Evolutionary conservation across 2,329 filamentous ascomycete genomes (phyloP).

Genomic region (Sclerotinia trifoliorum): DNA sequence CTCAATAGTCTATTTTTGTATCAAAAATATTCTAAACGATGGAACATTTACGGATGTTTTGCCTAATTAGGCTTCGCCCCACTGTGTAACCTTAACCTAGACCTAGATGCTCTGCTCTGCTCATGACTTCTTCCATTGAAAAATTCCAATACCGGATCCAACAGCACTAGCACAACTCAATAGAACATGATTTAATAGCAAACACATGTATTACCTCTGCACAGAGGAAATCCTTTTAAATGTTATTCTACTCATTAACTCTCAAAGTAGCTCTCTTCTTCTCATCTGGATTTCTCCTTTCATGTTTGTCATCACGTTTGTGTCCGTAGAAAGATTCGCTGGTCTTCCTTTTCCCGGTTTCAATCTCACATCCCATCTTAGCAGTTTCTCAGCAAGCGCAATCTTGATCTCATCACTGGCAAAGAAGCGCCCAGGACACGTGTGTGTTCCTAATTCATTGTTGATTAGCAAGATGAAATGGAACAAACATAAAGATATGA

Average conservation of each 20-base stretch:
- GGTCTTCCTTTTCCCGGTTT: conserved; percentile 65
- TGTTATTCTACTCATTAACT: not conserved
- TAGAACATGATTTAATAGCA: not conserved
- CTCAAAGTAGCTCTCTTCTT: not conserved
- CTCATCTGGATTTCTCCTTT: conserved; percentile 19
- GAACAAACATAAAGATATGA: not conserved
- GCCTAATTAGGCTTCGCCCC: too few relatives aligned
- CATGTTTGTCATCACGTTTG: conserved; percentile 17
- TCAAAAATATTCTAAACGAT: too few relatives aligned
- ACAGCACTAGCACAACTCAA: not conserved
- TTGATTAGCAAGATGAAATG: not conserved
- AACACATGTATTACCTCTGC: not conserved
- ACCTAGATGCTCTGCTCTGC: too few relatives aligned
- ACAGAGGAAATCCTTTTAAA: not conserved
- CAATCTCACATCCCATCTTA: conserved; percentile 38
- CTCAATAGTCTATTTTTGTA: too few relatives aligned
- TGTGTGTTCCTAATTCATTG: conserved; percentile 39
- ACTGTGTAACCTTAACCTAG: too few relatives aligned
- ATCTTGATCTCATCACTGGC: conserved; percentile 43
- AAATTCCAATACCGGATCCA: too few relatives aligned
- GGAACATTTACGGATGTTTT: too few relatives aligned
- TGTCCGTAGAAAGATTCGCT: conserved; percentile 44
- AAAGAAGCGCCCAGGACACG: conserved; percentile 45
- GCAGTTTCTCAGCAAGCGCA: conserved; percentile 34
- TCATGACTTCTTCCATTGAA: not conserved